A percentile compares a stretch with the other conserved stretches of the same genome.
phyloP scores from a whole-genome alignment of 768 basidiomycete species.

The Xerocomus potaroensis region DNA sequence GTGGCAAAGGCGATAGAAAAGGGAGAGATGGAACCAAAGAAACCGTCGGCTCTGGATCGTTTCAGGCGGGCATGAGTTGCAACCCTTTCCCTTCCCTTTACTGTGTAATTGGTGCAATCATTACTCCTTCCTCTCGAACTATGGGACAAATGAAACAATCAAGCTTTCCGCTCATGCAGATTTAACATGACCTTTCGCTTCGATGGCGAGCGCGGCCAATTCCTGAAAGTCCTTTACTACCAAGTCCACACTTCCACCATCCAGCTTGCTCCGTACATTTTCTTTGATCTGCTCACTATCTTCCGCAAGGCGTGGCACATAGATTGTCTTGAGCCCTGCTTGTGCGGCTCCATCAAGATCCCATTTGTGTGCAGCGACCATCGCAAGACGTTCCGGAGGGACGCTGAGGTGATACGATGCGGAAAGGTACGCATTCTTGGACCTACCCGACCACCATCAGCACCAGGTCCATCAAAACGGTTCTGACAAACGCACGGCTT shows the following conservation, averaged over 20 bases:
- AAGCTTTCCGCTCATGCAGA: too few species aligned
- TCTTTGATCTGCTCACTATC: constrained; percentile 28
- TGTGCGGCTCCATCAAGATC: constrained; percentile 53
- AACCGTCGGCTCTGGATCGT: constrained; percentile 35
- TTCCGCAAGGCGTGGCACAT: constrained; percentile 49
- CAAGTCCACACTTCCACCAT: constrained; percentile 58
- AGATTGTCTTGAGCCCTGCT: constrained; percentile 55
- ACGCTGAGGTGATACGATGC: constrained; percentile 44
- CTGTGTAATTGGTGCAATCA: too few species aligned
- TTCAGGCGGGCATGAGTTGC: constrained; percentile 26
- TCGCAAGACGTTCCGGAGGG: constrained; percentile 46
- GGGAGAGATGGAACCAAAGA: constrained; percentile 25
- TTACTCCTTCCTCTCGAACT: too few species aligned
- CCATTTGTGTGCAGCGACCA: constrained; percentile 62
- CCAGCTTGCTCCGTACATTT: constrained; percentile 39
- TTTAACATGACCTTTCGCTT: constrained; percentile 7
- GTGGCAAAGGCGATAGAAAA: constrained; percentile 33
- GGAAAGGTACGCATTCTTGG: constrained; percentile 45
- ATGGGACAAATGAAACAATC: too few species aligned
- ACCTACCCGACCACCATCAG: constrained; percentile 21
- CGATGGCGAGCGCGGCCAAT: constrained; percentile 32
- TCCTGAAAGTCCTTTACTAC: constrained; percentile 50
- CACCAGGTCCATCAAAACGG: background rate
- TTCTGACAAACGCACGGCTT: constrained; percentile 49
- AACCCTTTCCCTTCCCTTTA: too few species aligned